Conservation (phyloP, 2,329 filamentous ascomycete genomes). For the Diaporthe sp. region DNA sequence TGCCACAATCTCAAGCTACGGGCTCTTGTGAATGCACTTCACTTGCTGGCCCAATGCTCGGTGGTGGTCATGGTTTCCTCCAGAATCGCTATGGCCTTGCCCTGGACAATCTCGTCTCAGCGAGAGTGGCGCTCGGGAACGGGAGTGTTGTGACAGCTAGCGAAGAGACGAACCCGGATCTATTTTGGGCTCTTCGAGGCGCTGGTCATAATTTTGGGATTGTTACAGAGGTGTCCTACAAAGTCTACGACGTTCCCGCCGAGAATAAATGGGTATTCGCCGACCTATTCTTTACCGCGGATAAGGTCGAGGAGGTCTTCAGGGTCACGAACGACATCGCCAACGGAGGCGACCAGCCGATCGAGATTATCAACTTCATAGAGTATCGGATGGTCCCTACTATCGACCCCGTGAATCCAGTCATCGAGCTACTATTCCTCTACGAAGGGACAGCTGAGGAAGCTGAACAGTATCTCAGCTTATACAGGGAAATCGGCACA, state of each 20-base stretch:
- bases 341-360: constrained; percentile 1
- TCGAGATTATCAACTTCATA: constrained; percentile 8
- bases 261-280: constrained; percentile 2
- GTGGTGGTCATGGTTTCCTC: constrained; percentile 21
- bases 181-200: constrained; percentile 58
- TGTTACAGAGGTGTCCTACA: constrained; percentile 4
- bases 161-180: constrained; percentile 46
- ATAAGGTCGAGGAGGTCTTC: constrained; percentile 25
- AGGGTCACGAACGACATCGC: constrained; percentile 3
- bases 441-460: constrained; percentile 1
- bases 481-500: constrained; percentile 2
- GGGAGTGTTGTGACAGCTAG: constrained; percentile 15
- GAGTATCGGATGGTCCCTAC: constrained; percentile 41
- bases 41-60: constrained; percentile 52
- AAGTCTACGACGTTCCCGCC: background rate
- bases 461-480: constrained; percentile 35
- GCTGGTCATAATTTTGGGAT: constrained; percentile 43
- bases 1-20: constrained; percentile 49
- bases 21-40: constrained; percentile 65
- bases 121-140: constrained; percentile 4
- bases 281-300: constrained; percentile 10
- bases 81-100: constrained; percentile 16
- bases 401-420: background rate
- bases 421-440: background rate
- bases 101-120: constrained; percentile 19